Evolutionary conservation across 176 grass and related monocot genomes (phyloP), one percentile per base, ranked within the genome.

Genomic region (Oryza punctata): DNA sequence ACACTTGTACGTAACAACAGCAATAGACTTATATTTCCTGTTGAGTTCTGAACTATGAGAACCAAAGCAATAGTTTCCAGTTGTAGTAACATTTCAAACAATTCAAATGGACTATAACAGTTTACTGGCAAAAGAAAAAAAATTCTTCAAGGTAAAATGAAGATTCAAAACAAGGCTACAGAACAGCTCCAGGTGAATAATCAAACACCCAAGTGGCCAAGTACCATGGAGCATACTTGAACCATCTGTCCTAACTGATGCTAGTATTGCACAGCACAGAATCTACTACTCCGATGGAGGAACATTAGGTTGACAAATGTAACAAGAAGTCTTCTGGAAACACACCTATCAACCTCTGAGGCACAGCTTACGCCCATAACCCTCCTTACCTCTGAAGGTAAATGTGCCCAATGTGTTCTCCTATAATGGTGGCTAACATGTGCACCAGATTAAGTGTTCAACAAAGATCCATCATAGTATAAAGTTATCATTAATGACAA

Each of bases 391-490:
- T 21, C 52, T 57, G 19, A 57, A 57, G 52, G 19, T n/a, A 84
- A 69, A 63, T 63, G 63, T 64, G 38, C 5, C 50, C 49, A 37
- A 49, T 50, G 37, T 61, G 59, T 84, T 67, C 38, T 49, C 30
- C 3, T 54, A 75, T 63, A 80, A 44, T 45, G 67, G 35, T 83
- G 21, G 43, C 60, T 25, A 87, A 82, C 27, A 12, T 69, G 15
- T 47, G 30, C 43, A 16, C 37, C 27, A 49, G 12, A 75, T 67
- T 57, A 84, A 78, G 67, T 26, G 32, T 2, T 25, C 30, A 57
- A 72, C 10, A 81, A 69, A 38, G 19, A 75, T 76, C 10, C 37
- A 69, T 46, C 21, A 50, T 5, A 24, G 23, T 66, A 72, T 61
- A 82, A 44, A 44, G 18, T 27, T 78, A 66, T 24, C 12, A 72